Evolutionary conservation across 768 basidiomycete species (phyloP).

Genomic region (Paxillus rubicundulus): DNA sequence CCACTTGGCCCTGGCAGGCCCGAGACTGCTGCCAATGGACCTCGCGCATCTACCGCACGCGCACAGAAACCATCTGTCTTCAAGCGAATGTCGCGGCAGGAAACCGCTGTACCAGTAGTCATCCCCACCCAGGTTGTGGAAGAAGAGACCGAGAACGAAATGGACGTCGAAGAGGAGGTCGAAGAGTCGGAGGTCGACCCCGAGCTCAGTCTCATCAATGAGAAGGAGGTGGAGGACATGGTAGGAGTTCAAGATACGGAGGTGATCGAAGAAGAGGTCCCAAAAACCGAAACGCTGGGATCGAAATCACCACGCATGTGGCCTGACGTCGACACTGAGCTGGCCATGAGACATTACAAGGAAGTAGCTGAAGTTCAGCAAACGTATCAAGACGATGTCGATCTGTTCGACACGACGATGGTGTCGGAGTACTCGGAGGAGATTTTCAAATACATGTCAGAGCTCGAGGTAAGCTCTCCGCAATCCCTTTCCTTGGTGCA

Average conservation of each 20-base stretch:
- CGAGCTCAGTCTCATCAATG: slow-evolving; percentile 42
- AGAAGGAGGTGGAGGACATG: slow-evolving; percentile 66
- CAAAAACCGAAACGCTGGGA: slow-evolving; percentile 35
- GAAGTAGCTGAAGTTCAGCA: slow-evolving; percentile 65
- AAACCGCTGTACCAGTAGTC: slow-evolving; percentile 42
- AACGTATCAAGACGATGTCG: slow-evolving; percentile 67
- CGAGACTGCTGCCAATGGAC: slow-evolving; percentile 41
- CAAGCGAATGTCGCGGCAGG: slow-evolving; percentile 42
- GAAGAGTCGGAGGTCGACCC: slow-evolving; percentile 37
- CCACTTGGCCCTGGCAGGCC: slow-evolving; percentile 61
- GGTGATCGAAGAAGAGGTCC: slow-evolving; percentile 46
- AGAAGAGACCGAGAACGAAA: slow-evolving; percentile 50
- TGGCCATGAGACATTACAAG: slow-evolving; percentile 52
- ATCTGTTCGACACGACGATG: slow-evolving; percentile 81
- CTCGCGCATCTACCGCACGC: slow-evolving; percentile 32
- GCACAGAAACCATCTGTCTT: slow-evolving; percentile 32
- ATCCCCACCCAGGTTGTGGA: slow-evolving; percentile 41
- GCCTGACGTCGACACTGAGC: slow-evolving; percentile 72
- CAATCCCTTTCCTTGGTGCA: background rate
- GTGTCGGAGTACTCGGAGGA: slow-evolving; percentile 99
- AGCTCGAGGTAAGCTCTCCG: slow-evolving; percentile 71
- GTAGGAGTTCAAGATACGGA: slow-evolving; percentile 44
- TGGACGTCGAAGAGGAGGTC: slow-evolving; percentile 55
- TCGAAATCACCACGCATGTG: slow-evolving; percentile 54
- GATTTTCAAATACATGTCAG: slow-evolving; percentile 94